A percentile compares a stretch with the other conserved stretches of the same genome.
Conservation (phyloP, 352 stramenopile species). For the Phytophthora sp. region DNA sequence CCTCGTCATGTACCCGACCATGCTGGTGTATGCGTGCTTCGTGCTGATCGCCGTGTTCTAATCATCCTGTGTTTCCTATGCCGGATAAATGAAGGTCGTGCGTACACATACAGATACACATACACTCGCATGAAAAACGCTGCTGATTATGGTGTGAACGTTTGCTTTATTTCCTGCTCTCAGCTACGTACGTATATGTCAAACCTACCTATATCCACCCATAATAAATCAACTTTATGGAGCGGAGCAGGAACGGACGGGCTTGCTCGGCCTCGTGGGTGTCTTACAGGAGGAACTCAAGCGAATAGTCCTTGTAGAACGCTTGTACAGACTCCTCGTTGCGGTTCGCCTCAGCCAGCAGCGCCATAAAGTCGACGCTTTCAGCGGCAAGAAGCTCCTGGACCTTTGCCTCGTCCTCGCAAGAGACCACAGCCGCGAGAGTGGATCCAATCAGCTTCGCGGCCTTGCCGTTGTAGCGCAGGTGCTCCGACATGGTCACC, state of each 20-base stretch:
- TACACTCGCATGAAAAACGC: background rate
- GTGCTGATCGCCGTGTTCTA: constrained; percentile 99
- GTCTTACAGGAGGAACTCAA: constrained; percentile 48
- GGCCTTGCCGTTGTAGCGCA: constrained; percentile 66
- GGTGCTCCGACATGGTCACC: constrained; percentile 50
- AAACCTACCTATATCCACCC: constrained; percentile 34
- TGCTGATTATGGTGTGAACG: constrained; percentile 6
- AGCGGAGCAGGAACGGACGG: constrained; percentile 19
- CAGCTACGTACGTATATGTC: constrained; percentile 29
- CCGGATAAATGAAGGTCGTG: too few species aligned
- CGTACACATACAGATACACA: background rate
- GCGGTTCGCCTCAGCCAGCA: constrained; percentile 50
- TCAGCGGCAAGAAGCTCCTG: constrained; percentile 42
- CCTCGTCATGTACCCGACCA: constrained; percentile 97
- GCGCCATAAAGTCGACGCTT: constrained; percentile 44
- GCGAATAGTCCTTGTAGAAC: constrained; percentile 51
- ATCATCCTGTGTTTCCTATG: constrained; percentile 2
- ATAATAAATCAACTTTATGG: constrained; percentile 32
- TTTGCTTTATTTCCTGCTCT: constrained; percentile 33
- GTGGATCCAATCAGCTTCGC: constrained; percentile 63
- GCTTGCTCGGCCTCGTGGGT: constrained; percentile 16
- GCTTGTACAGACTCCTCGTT: constrained; percentile 38
- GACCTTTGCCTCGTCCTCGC: constrained; percentile 46
- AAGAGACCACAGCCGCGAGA: constrained; percentile 39
- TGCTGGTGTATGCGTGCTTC: constrained; percentile 98